A percentile compares a stretch with the other conserved stretches of the same genome.
phyloP scores from a whole-genome alignment of 345 rosid genomes.

The Chamaenerion angustifolium region DNA sequence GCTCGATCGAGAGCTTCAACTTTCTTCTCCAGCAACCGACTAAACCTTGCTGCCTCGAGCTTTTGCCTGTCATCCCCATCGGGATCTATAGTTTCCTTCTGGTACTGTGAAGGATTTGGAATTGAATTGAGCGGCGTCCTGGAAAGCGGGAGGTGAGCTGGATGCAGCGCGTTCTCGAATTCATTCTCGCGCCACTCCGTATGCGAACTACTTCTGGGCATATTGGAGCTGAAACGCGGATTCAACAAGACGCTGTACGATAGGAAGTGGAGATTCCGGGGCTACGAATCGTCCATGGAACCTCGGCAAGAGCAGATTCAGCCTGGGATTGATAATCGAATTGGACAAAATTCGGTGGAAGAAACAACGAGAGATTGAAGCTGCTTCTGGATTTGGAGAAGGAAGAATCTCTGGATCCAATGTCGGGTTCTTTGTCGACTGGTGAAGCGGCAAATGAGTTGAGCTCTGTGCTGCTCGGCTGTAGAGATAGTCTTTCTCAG shows the following conservation, averaged over 20 bases:
- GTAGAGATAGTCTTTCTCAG: too few species aligned
- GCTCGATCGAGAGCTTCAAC: slow-evolving; percentile 7
- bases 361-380: not conserved
- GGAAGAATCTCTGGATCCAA: too few species aligned
- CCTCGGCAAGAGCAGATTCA: not conserved
- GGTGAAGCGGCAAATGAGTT: too few species aligned
- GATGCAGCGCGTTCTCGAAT: slow-evolving; percentile 21
- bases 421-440: too few species aligned
- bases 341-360: too few species aligned
- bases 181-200: slow-evolving; percentile 54
- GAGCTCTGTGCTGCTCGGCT: too few species aligned
- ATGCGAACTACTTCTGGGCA: slow-evolving; percentile 20
- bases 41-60: slow-evolving; percentile 15
- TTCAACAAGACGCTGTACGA: not conserved
- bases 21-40: slow-evolving; percentile 13
- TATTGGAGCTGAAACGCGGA: not conserved
- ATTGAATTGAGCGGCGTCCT: slow-evolving; percentile 65
- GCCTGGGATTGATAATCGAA: not conserved
- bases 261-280: not conserved
- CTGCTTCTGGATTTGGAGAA: not conserved
- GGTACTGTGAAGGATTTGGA: slow-evolving; percentile 60
- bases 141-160: slow-evolving; percentile 42
- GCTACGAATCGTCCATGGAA: not conserved
- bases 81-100: slow-evolving; percentile 14
- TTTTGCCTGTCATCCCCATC: slow-evolving; percentile 23